Evolutionary conservation across 129 eudicot genomes (phyloP).

Genomic region (Ambrosia trifida): DNA sequence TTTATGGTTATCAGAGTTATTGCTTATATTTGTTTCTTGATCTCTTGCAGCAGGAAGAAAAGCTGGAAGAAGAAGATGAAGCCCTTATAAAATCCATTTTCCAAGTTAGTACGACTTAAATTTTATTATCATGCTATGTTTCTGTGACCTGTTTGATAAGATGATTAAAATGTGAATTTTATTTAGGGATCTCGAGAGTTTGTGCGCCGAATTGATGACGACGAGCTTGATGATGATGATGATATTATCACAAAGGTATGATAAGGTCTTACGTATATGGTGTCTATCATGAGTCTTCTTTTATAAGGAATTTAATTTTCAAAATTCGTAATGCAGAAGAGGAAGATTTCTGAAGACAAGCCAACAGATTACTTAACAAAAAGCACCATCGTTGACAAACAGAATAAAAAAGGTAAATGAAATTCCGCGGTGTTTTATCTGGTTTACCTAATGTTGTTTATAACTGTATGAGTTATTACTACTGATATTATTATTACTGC

Average conservation of each 20-base stretch:
- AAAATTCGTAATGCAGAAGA: slow-evolving; percentile 43
- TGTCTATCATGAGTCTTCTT: not conserved
- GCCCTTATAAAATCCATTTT: slow-evolving; percentile 58
- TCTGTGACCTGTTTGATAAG: not conserved
- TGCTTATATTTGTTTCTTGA: not conserved
- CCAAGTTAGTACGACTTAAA: slow-evolving; percentile 29
- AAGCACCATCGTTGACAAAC: slow-evolving; percentile 21
- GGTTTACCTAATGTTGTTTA: not conserved
- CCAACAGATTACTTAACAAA: slow-evolving; percentile 55
- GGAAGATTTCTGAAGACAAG: slow-evolving; percentile 39
- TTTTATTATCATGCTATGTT: not conserved
- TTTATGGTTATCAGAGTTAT: not conserved
- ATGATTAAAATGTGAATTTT: not conserved
- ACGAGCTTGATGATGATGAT: slow-evolving; percentile 56
- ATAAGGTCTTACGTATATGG: not conserved
- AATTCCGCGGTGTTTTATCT: not conserved
- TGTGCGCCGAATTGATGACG: slow-evolving; percentile 55
- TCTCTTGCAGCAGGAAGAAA: slow-evolving; percentile 39
- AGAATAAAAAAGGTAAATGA: slow-evolving; percentile 39
- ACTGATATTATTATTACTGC: not conserved
- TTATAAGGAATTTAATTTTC: not conserved
- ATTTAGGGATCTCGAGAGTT: slow-evolving; percentile 47
- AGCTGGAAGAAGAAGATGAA: slow-evolving; percentile 66
- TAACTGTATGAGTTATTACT: not conserved
- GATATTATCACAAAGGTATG: slow-evolving; percentile 21